phyloP scores from a whole-genome alignment of 2,329 filamentous ascomycete genomes.

The Leptosphaerulina australis region DNA sequence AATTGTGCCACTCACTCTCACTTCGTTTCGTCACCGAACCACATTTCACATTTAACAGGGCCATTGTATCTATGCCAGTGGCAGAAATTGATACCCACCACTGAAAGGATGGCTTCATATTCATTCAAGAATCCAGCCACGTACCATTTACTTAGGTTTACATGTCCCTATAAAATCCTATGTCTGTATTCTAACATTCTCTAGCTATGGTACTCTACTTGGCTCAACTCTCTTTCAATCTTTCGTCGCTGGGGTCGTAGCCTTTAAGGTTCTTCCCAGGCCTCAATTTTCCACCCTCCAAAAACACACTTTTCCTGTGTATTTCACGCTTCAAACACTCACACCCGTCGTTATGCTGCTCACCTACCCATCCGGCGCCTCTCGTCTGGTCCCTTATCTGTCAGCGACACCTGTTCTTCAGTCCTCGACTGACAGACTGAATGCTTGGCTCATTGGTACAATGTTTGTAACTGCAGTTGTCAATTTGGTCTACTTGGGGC shows the following conservation, averaged over 20 bases:
- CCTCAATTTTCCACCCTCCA: slow-evolving; percentile 84
- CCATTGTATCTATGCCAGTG: neutral
- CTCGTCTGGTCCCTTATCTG: slow-evolving; percentile 13
- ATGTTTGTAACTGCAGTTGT: slow-evolving; percentile 73
- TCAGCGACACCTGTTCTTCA: slow-evolving; percentile 15
- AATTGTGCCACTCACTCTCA: neutral
- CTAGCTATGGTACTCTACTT: slow-evolving; percentile 83
- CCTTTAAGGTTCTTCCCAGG: slow-evolving; percentile 77
- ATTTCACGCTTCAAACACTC: slow-evolving; percentile 82
- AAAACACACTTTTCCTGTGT: slow-evolving; percentile 77
- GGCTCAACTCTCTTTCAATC: slow-evolving; percentile 88
- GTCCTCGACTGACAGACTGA: slow-evolving; percentile 25
- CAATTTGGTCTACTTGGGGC: slow-evolving; percentile 75
- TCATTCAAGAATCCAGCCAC: slow-evolving; percentile 68
- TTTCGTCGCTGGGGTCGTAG: slow-evolving; percentile 74
- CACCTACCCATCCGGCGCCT: slow-evolving; percentile 68
- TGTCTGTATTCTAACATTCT: slow-evolving; percentile 9
- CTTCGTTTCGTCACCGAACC: neutral
- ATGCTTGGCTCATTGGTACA: slow-evolving; percentile 65
- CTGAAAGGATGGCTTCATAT: slow-evolving; percentile 51
- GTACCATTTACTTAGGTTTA: slow-evolving; percentile 77
- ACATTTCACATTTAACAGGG: neutral
- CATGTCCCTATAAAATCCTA: neutral
- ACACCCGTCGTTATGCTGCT: slow-evolving; percentile 75
- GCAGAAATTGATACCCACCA: neutral